Base-by-base conservation (phyloP, 208 protist species). In the Trypanosoma cruzi region DNA sequence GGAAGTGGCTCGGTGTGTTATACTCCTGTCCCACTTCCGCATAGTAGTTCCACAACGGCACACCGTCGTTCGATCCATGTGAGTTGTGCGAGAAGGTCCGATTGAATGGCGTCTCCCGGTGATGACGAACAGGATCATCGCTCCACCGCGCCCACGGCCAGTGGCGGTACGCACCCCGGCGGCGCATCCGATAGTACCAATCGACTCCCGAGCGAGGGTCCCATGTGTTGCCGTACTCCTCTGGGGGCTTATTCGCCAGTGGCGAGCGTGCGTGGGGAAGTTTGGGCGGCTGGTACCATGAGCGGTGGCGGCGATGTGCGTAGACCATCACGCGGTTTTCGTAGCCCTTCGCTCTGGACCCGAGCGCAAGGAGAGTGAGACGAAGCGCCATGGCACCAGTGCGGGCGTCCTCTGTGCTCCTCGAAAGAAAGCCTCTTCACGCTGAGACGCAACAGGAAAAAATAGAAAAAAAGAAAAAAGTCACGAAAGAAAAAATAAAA, bases 251-350 rank as follows among this genome's bases (percentile, higher is more conserved):
- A 71, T 94, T 81, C 1, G 81, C 81, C 6, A 90, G 70, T 28
- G 88, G 88, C 52, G 73, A 80, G 46, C 68, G 77, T 6, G 69
- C 71, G 75, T 89, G 79, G 16, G 83, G 70, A 16, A 73, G 67
- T 37, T 86, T 83, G 0, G 82, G 85, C 13, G 81, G 71, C 40
- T 85, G 71, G 49, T 92, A 94, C 55, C 80, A 73, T 0, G 85
- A 79, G 52, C 84, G 77, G 44, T 77, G 72, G 16, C 88, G 82
- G 31, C 88, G 85, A 57, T 94, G 85, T 28, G 88, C 83, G 76
- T 91, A 94, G 14, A 89, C 85, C 85, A 91, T 94, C 36, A 94
- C 88, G 13, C 85, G 88, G 68, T 94, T 91, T 53, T 85, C 68
- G 73, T 94, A 94, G 0, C 85, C 85, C 53, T 75, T 82, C 36